Conservation (phyloP, 192 early-diverging fungal genomes). For the Jimgerdemannia lactiflua region DNA sequence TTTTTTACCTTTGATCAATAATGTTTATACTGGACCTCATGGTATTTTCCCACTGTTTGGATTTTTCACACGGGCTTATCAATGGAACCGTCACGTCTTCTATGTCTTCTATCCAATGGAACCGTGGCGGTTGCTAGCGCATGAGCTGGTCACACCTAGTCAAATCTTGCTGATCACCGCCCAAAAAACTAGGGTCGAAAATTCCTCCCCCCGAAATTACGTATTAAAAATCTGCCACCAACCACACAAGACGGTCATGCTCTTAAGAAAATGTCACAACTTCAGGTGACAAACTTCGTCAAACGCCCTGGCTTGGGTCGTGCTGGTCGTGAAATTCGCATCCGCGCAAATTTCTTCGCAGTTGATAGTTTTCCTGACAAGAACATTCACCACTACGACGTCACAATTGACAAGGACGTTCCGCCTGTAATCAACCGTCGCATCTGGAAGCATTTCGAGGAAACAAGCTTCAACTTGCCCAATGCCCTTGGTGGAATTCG, state of each 20-base stretch:
- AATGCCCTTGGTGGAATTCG: slow-evolving; percentile 53
- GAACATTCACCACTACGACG: slow-evolving; percentile 88
- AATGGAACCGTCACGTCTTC: no score
- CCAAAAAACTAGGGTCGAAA: no score
- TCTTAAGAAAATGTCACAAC: background rate
- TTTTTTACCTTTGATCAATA: no score
- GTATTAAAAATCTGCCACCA: background rate
- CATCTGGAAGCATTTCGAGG: slow-evolving; percentile 67
- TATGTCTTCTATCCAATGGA: no score
- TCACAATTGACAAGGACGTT: slow-evolving; percentile 75
- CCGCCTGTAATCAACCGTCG: slow-evolving; percentile 72
- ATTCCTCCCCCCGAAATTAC: no score
- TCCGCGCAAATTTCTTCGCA: slow-evolving; percentile 78
- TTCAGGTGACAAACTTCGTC: slow-evolving; percentile 43
- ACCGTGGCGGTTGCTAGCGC: no score
- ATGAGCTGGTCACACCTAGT: no score
- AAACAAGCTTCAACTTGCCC: slow-evolving; percentile 22
- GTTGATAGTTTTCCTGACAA: slow-evolving; percentile 58
- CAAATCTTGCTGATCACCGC: no score
- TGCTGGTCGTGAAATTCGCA: slow-evolving; percentile 35
- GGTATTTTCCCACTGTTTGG: background rate
- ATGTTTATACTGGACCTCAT: no score
- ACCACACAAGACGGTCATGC: background rate
- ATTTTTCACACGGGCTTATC: no score
- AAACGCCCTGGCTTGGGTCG: slow-evolving; percentile 41